phyloP scores from a whole-genome alignment of 805 yeast genomes.

The Lipomyces orientalis region DNA sequence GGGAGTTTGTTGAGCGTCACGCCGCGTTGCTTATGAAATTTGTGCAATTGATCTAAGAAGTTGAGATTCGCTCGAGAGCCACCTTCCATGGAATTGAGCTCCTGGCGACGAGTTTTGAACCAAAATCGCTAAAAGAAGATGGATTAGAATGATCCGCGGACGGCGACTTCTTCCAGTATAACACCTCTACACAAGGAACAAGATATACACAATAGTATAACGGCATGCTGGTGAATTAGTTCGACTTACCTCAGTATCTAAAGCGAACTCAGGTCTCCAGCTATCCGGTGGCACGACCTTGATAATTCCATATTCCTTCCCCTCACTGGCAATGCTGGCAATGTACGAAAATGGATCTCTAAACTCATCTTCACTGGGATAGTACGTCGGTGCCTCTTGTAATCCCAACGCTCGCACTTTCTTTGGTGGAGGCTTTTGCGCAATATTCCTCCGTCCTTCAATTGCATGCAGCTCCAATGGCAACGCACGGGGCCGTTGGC shows the following conservation, averaged over 20 bases:
- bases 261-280: constrained; percentile 51
- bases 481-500: constrained; percentile 26
- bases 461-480: constrained; percentile 23
- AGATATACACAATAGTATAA: background rate
- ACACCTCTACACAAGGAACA: background rate
- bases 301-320: constrained; percentile 71
- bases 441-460: constrained; percentile 10
- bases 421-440: constrained; percentile 30
- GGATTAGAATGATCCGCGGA: background rate
- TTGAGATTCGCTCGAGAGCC: constrained; percentile 44
- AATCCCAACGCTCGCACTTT: constrained; percentile 43
- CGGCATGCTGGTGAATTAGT: background rate
- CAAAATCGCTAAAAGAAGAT: constrained; percentile 37
- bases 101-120: constrained; percentile 47
- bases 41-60: constrained; percentile 45
- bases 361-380: constrained; percentile 62
- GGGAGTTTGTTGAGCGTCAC: constrained; percentile 39
- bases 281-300: constrained; percentile 68
- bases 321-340: constrained; percentile 58
- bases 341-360: constrained; percentile 70
- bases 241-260: constrained; percentile 42
- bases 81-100: constrained; percentile 46
- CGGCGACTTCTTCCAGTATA: background rate
- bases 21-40: constrained; percentile 44
- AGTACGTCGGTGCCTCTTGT: constrained; percentile 59